These are phyloP conservation scores for Debaryomycetaceae sp. DNA, from an alignment of 1,139 yeast genomes.

Conservation along the genomic window DNA sequence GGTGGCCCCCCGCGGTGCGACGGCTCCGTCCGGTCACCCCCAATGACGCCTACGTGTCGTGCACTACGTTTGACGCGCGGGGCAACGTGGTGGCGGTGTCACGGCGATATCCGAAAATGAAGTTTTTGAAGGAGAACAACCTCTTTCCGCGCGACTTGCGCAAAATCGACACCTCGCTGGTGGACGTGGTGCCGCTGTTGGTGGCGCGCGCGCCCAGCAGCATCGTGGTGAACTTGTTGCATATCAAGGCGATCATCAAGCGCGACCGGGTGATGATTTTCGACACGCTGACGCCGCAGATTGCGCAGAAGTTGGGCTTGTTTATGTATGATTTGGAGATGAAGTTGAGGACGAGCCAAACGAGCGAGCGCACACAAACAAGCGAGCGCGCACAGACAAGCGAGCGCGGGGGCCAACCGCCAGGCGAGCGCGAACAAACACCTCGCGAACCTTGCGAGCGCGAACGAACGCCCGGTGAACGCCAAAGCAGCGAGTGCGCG, in stretches of 20 bases:
- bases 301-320: conserved; percentile 62
- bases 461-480: no score
- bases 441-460: no score
- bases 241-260: conserved; percentile 82
- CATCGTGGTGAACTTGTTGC: conserved; percentile 73
- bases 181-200: conserved; percentile 86
- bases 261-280: conserved; percentile 78
- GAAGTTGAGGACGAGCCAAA: conserved; percentile 49
- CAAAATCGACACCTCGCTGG: conserved; percentile 82
- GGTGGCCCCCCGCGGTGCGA: no score
- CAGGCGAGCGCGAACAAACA: no score
- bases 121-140: conserved; percentile 69
- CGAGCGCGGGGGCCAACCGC: no score
- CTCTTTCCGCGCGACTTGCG: conserved; percentile 78
- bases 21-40: conserved; percentile 49
- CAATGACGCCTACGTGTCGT: conserved; percentile 53
- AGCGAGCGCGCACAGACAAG: no score
- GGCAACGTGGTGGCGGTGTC: conserved; percentile 77
- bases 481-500: no score
- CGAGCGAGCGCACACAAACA: no score
- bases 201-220: conserved; percentile 70
- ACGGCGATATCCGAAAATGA: conserved; percentile 72
- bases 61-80: conserved; percentile 66
- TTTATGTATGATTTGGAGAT: conserved; percentile 86
- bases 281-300: conserved; percentile 58